Evolutionary conservation across 176 grass and related monocot genomes (phyloP).

Genomic region (Olyra latifolia): DNA sequence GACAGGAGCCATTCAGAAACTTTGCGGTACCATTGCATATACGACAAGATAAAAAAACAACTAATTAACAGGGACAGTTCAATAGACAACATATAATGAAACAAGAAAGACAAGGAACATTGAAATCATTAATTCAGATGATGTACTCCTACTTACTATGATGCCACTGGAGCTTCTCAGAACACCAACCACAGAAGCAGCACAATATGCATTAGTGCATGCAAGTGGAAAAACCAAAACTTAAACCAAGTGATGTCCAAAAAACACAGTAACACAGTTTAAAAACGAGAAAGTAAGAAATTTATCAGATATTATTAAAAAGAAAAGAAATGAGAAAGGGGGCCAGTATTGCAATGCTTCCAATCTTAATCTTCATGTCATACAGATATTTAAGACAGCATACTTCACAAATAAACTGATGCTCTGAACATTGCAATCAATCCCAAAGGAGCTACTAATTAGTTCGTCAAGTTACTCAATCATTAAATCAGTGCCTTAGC

Average conservation of each 20-base stretch:
- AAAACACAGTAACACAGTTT: not conserved
- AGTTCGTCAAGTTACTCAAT: not conserved
- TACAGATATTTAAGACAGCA: not conserved
- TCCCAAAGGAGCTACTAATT: not conserved
- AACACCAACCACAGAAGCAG: slow-evolving; percentile 11
- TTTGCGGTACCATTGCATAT: not conserved
- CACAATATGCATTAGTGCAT: not conserved
- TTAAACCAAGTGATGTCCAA: slow-evolving; percentile 11
- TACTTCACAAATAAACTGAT: not conserved
- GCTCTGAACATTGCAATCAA: not conserved
- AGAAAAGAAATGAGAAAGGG: not conserved
- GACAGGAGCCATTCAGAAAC: not conserved
- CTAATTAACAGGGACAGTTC: not conserved
- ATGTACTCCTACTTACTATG: slow-evolving; percentile 15
- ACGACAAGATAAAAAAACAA: not conserved
- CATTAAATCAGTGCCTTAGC: not conserved
- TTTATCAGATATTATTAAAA: not conserved
- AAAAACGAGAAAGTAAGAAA: not conserved
- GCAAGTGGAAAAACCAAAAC: slow-evolving; percentile 1
- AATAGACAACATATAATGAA: not conserved
- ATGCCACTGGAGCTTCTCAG: slow-evolving; percentile 6
- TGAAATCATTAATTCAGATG: slow-evolving; percentile 4
- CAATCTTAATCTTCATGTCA: not conserved
- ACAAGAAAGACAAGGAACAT: slow-evolving; percentile 22
- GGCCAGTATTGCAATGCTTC: not conserved